phyloP scores from a whole-genome alignment of 768 basidiomycete species.

The Lepiota brunneoincarnata region DNA sequence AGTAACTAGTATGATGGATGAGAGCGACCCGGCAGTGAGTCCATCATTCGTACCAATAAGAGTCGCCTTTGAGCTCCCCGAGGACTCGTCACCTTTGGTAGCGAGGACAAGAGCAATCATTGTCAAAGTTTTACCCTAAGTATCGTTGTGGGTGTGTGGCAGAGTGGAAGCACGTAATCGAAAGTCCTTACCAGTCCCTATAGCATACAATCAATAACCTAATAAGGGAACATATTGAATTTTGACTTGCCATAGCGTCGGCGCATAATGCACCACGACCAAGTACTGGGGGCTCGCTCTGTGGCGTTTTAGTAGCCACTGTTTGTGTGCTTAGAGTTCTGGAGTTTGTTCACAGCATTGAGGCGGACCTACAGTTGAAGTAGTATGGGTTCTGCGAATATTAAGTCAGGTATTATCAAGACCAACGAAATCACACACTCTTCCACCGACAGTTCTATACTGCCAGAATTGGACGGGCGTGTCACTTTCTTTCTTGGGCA shows the following conservation, averaged over 20 bases:
- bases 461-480: conserved; percentile 92
- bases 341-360: not conserved
- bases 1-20: conserved; percentile 45
- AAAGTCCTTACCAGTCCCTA: conserved; percentile 41
- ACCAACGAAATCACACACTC: conserved; percentile 37
- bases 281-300: conserved; percentile 56
- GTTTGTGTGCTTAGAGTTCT: not conserved
- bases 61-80: conserved; percentile 61
- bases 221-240: not conserved
- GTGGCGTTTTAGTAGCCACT: conserved; percentile 85
- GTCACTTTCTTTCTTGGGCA: conserved; percentile 67
- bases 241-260: conserved; percentile 73
- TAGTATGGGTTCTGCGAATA: conserved; percentile 50
- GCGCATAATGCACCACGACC: conserved; percentile 87
- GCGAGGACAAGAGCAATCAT: conserved; percentile 81
- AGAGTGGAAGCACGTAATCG: not conserved
- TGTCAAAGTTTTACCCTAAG: conserved; percentile 85
- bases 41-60: conserved; percentile 60
- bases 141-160: not conserved
- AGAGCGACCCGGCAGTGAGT: not conserved
- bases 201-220: conserved; percentile 2
- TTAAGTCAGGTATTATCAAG: not conserved
- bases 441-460: conserved; percentile 48
- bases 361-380: conserved; percentile 54
- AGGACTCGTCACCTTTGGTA: conserved; percentile 63